Evolutionary conservation across 305 asterid species (phyloP).

Genomic region (Fraxinus velutina): DNA sequence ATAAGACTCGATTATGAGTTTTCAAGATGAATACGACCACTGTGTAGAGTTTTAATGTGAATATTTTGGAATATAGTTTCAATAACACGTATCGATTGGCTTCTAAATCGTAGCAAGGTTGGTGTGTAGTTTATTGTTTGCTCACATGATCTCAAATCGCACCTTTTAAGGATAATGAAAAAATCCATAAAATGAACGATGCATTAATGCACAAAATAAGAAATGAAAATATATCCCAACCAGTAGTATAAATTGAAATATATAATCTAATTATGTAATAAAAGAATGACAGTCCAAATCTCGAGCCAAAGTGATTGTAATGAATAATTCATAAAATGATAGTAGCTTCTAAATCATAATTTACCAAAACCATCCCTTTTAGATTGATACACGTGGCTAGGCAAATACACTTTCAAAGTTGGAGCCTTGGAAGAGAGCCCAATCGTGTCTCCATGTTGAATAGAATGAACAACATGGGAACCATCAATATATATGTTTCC

Average conservation of each 20-base stretch:
- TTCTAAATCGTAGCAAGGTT: not conserved
- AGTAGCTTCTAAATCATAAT: not conserved
- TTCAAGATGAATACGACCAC: not conserved
- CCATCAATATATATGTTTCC: constrained; percentile 76
- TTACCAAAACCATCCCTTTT: not conserved
- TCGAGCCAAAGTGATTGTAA: not conserved
- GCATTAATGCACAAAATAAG: not conserved
- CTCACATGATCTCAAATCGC: not conserved
- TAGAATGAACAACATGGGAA: constrained; percentile 55
- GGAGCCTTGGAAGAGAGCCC: constrained; percentile 73
- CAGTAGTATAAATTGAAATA: not conserved
- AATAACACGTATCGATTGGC: not conserved
- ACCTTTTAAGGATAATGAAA: not conserved
- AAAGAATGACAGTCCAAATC: not conserved
- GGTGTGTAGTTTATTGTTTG: not conserved
- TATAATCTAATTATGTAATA: not conserved
- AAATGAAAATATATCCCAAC: not conserved
- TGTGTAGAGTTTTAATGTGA: not conserved
- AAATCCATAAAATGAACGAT: not conserved
- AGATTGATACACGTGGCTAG: constrained; percentile 25
- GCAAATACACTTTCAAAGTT: constrained; percentile 55
- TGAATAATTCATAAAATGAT: not conserved
- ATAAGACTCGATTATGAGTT: not conserved
- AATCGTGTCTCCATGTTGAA: constrained; percentile 72
- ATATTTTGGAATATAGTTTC: no score